phyloP scores from a whole-genome alignment of 257 asterid genomes.

The Petunia secreta region DNA sequence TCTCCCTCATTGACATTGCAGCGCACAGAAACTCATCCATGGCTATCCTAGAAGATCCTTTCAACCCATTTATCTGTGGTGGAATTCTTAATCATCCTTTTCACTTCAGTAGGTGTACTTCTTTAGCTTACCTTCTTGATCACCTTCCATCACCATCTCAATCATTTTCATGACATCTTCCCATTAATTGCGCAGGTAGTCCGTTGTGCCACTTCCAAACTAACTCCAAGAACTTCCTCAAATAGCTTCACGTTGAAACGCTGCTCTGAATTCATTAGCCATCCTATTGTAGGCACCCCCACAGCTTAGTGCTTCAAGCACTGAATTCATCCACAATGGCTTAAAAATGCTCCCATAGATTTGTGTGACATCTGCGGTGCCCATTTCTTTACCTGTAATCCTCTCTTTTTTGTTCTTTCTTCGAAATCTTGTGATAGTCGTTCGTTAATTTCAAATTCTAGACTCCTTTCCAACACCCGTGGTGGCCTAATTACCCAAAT shows the following conservation, averaged over 20 bases:
- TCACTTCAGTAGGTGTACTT: slow-evolving; percentile 39
- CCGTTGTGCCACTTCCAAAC: slow-evolving; percentile 64
- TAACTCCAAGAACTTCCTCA: slow-evolving; percentile 50
- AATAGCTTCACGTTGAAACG: slow-evolving; percentile 52
- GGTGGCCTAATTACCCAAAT: slow-evolving; percentile 64
- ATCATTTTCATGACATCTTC: slow-evolving; percentile 45
- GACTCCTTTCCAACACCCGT: slow-evolving; percentile 41
- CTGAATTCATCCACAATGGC: slow-evolving; percentile 67
- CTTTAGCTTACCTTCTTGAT: slow-evolving; percentile 38
- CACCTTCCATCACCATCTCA: slow-evolving; percentile 55
- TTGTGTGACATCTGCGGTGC: slow-evolving; percentile 58
- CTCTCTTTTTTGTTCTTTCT: slow-evolving; percentile 35
- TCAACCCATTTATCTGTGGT: slow-evolving; percentile 33
- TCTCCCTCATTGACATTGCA: slow-evolving; percentile 37
- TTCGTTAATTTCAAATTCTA: slow-evolving; percentile 47
- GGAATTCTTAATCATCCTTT: slow-evolving; percentile 37
- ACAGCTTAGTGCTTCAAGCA: slow-evolving; percentile 48
- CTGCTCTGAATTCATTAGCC: slow-evolving; percentile 69
- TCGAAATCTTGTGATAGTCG: slow-evolving; percentile 62
- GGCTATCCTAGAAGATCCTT: slow-evolving; percentile 51
- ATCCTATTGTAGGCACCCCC: slow-evolving; percentile 52
- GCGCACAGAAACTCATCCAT: slow-evolving; percentile 49
- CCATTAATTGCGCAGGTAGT: slow-evolving; percentile 44
- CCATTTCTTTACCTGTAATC: slow-evolving; percentile 48
- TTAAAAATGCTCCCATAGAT: slow-evolving; percentile 48